A percentile compares a stretch with the other conserved stretches of the same genome.
These are phyloP conservation scores for Ustilago tritici DNA, from an alignment of 1,284 basidiomycete species.

Conservation along the genomic window DNA sequence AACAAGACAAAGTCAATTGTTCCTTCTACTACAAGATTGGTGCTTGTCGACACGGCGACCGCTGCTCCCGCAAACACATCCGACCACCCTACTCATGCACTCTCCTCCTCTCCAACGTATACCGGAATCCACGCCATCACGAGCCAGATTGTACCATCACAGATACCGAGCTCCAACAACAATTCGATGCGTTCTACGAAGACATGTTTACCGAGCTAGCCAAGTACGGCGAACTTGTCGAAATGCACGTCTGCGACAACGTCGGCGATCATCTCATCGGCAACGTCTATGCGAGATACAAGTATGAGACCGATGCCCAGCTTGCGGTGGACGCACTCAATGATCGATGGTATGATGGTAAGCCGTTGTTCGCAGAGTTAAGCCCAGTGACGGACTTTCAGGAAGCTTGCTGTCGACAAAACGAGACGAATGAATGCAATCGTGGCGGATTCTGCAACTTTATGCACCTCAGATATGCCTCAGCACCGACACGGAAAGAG, in stretches of 20 bases:
- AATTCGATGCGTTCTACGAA: constrained; percentile 97
- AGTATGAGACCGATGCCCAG: constrained; percentile 98
- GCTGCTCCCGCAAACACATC: constrained; percentile 97
- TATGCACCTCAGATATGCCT: constrained; percentile 80
- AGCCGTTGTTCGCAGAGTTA: constrained; percentile 96
- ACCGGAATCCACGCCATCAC: constrained; percentile 91
- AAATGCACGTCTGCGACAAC: constrained; percentile 97
- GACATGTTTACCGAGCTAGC: constrained; percentile 81
- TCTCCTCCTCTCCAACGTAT: constrained; percentile 97
- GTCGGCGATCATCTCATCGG: constrained; percentile 98
- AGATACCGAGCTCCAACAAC: constrained; percentile 85
- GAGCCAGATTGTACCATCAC: constrained; percentile 85
- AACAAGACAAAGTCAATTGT: constrained; percentile 93
- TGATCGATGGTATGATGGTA: constrained; percentile 96
- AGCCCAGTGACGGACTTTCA: constrained; percentile 99
- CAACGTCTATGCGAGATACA: constrained; percentile 97
- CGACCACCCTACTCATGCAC: constrained; percentile 97
- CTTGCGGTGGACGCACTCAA: constrained; percentile 92
- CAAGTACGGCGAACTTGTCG: constrained; percentile 93
- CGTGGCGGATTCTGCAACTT: constrained; percentile 88
- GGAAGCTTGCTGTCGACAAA: constrained; percentile 96
- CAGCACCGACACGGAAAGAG: constrained; percentile 47
- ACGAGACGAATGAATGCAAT: constrained; percentile 76
- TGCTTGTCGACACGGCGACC: constrained; percentile 93
- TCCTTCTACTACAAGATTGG: constrained; percentile 98